These are phyloP conservation scores for Fusarium nematophilum DNA, from an alignment of 2,329 filamentous ascomycete species.

Conservation along the genomic window DNA sequence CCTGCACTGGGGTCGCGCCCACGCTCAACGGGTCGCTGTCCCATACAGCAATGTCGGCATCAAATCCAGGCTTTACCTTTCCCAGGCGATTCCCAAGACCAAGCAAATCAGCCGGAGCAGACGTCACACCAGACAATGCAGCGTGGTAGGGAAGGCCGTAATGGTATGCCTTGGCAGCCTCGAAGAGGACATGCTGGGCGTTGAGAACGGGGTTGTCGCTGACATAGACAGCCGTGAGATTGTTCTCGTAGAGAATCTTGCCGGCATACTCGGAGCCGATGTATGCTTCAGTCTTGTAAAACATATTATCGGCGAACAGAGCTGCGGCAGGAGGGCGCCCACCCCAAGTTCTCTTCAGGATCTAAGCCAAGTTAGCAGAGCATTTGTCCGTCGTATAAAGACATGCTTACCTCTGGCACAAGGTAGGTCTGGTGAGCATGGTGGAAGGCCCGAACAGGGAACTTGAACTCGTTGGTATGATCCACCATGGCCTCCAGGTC, in stretches of 20 bases:
- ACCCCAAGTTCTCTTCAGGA: constrained; percentile 68
- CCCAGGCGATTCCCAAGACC: constrained; percentile 68
- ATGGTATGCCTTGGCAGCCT: constrained; percentile 69
- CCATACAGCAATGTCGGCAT: constrained; percentile 72
- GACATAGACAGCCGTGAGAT: constrained; percentile 75
- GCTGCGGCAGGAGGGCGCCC: constrained; percentile 65
- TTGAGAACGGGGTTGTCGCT: constrained; percentile 78
- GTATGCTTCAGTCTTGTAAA: constrained; percentile 76
- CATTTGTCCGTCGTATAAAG: fast-evolving
- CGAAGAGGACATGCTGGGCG: constrained; percentile 76
- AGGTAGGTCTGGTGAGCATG: constrained; percentile 76
- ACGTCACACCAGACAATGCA: constrained; percentile 68
- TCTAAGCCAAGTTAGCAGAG: constrained; percentile 46
- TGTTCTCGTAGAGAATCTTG: constrained; percentile 73
- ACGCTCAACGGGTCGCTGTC: constrained; percentile 71
- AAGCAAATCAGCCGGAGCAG: constrained; percentile 67
- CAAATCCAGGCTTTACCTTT: constrained; percentile 70
- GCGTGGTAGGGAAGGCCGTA: constrained; percentile 71
- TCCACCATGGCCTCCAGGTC: constrained; percentile 77
- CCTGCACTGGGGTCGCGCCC: constrained; percentile 68
- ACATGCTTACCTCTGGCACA: constrained; percentile 67
- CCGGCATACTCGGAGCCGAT: constrained; percentile 73
- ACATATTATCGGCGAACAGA: constrained; percentile 79
- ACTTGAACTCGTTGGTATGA: constrained; percentile 78
- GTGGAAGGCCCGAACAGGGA: constrained; percentile 74